Base-by-base conservation (phyloP, 1,284 basidiomycete genomes). In the Rhodotorula sp. region DNA sequence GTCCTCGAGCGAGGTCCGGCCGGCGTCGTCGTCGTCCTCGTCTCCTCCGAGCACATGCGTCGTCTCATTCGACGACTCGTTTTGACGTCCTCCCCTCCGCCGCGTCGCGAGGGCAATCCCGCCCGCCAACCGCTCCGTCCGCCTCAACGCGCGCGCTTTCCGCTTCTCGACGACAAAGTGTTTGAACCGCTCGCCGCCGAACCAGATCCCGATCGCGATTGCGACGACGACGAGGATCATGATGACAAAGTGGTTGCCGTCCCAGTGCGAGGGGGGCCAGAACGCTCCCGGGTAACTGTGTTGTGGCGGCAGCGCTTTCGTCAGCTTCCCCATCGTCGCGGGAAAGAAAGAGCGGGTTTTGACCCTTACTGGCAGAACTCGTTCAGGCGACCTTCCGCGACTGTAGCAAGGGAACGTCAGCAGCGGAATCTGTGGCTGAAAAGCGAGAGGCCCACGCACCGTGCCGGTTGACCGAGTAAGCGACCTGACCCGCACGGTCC, bases 291-390 rank as follows among this genome's bases (percentile, higher is more conserved):
- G 70, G 49, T 56, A 65, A 48, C 70, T 71, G 54, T 2, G 18
- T 15, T 2, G 18, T 15, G 18, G n/a, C 54, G 26, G 50, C n/a
- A 48, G 15, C 18, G 7, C 19, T 26, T 15, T 19, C n/a, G 28
- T 52, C 10, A 43, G 59, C 28, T 8, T 15, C n/a, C n/a, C 31
- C 16, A 6, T 34, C 6, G 10, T 2, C 15, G 10, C 6, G 5
- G 18, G 23, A 31, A 28, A 8, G 6, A 2, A 12, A 23, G 43
- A 52, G 55, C 48, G 49, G 61, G 5, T 47, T 14, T 38, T 23
- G n/a, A 60, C n/a, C 31, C 66, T 38, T 21, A 68, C 70, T 71
- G 67, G 70, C 70, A 71, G 57, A 60, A 68, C 57, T 71, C 70
- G 63, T 71, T 71, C 26, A 67, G 45, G 50, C 63, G 70, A 3